phyloP scores from a whole-genome alignment of 371 early-diverging fungal genomes.

The Mucor racemosus region DNA sequence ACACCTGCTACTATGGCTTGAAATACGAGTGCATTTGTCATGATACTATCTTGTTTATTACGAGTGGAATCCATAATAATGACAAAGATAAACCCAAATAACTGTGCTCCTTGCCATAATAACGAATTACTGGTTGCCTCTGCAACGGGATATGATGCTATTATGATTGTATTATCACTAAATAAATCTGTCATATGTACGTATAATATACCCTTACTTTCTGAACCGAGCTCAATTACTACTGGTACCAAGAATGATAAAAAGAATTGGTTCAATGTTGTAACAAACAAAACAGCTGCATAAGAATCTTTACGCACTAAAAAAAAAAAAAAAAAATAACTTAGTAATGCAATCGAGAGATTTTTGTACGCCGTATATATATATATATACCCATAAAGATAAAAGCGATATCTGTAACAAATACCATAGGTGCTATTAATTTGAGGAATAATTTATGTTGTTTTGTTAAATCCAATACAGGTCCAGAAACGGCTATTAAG shows the following conservation, averaged over 20 bases:
- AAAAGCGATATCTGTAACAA: conserved; percentile 47
- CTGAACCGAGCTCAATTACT: conserved; percentile 57
- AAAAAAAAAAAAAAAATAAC: not conserved
- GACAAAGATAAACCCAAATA: conserved; percentile 55
- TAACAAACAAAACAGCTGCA: conserved; percentile 52
- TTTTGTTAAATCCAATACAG: conserved; percentile 56
- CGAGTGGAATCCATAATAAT: conserved; percentile 48
- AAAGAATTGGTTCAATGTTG: conserved; percentile 50
- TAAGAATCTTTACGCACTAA: conserved; percentile 45
- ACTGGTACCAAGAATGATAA: conserved; percentile 57
- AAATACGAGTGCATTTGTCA: conserved; percentile 36
- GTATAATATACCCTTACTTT: conserved; percentile 36
- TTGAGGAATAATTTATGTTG: conserved; percentile 51
- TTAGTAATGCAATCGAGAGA: not conserved
- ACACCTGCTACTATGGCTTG: conserved; percentile 33
- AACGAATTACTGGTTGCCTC: conserved; percentile 56
- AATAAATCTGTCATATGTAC: not conserved
- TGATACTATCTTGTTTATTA: conserved; percentile 25
- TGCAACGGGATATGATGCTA: conserved; percentile 57
- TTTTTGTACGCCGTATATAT: not conserved
- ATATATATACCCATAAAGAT: conserved; percentile 40
- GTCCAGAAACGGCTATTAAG: conserved; percentile 45
- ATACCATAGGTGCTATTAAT: conserved; percentile 51
- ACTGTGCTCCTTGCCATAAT: conserved; percentile 55
- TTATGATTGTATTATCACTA: not conserved